Evolutionary conservation across 129 eudicot species (phyloP).

Genomic region (Solidago caesia): DNA sequence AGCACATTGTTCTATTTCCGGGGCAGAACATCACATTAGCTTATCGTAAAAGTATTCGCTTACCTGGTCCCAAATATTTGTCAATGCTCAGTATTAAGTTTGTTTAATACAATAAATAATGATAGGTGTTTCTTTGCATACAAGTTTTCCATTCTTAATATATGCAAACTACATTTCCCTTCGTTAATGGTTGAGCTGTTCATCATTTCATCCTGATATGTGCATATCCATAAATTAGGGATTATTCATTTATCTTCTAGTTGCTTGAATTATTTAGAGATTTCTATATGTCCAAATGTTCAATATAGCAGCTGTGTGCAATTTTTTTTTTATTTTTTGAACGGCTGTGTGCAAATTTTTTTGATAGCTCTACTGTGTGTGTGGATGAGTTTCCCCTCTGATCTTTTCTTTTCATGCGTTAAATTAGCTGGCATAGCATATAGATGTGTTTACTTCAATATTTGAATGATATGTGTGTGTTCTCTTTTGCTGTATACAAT

Average conservation of each 20-base stretch:
- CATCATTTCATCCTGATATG: background rate
- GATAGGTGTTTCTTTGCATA: too few species aligned
- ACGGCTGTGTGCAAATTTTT: background rate
- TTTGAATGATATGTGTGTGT: background rate
- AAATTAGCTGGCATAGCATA: background rate
- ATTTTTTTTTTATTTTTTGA: too few species aligned
- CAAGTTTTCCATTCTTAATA: too few species aligned
- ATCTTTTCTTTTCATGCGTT: background rate
- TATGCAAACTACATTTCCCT: too few species aligned
- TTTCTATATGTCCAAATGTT: background rate
- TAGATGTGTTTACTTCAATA: slow-evolving; percentile 1
- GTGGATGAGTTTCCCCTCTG: background rate
- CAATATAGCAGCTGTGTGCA: background rate
- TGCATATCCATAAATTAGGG: background rate
- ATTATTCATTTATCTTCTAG: background rate
- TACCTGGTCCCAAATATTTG: too few species aligned
- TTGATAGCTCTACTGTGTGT: background rate
- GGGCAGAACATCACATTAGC: slow-evolving; percentile 3
- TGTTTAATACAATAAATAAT: too few species aligned
- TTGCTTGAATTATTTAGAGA: background rate
- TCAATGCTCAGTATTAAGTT: too few species aligned
- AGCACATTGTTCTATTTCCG: background rate
- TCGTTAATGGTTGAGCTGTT: background rate
- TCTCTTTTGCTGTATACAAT: background rate
- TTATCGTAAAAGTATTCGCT: too few species aligned